phyloP scores from a whole-genome alignment of 495 filamentous ascomycete genomes.

The Apodospora peruviana region DNA sequence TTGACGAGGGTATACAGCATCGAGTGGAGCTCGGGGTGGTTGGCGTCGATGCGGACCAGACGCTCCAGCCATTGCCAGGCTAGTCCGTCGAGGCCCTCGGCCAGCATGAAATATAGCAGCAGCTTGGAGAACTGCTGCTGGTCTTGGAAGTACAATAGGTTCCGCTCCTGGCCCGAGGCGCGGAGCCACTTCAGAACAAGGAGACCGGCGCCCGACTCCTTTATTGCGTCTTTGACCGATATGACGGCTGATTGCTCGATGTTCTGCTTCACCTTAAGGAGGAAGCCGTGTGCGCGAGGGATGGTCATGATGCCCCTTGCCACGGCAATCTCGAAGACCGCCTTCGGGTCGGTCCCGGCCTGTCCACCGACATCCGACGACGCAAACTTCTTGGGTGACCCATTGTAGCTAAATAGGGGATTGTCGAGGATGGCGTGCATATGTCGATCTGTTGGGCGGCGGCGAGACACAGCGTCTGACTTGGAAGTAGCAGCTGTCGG shows the following conservation, averaged over 20 bases:
- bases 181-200: conserved; percentile 47
- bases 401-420: conserved; percentile 48
- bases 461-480: background rate
- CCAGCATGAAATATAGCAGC: conserved; percentile 44
- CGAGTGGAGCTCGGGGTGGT: background rate
- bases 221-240: conserved; percentile 25
- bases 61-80: conserved; percentile 39
- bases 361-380: background rate
- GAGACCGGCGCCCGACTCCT: conserved; percentile 32
- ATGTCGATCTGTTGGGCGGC: conserved; percentile 46
- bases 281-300: conserved; percentile 32
- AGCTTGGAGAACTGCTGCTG: conserved; percentile 22
- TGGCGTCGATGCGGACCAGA: conserved; percentile 12
- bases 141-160: conserved; percentile 29
- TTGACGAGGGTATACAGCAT: conserved; percentile 23
- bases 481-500: conserved; percentile 1
- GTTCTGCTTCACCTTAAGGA: conserved; percentile 27
- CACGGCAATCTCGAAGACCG: conserved; percentile 34
- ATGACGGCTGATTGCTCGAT: conserved; percentile 19
- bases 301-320: conserved; percentile 41
- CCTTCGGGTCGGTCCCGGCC: conserved; percentile 16
- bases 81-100: conserved; percentile 40
- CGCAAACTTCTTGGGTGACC: background rate
- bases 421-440: conserved; percentile 64
- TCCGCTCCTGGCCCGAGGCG: conserved; percentile 37